A percentile compares a stretch with the other conserved stretches of the same genome.
These are phyloP conservation scores for Trapa bicornis DNA, from an alignment of 345 rosid genomes.

Conservation along the genomic window DNA sequence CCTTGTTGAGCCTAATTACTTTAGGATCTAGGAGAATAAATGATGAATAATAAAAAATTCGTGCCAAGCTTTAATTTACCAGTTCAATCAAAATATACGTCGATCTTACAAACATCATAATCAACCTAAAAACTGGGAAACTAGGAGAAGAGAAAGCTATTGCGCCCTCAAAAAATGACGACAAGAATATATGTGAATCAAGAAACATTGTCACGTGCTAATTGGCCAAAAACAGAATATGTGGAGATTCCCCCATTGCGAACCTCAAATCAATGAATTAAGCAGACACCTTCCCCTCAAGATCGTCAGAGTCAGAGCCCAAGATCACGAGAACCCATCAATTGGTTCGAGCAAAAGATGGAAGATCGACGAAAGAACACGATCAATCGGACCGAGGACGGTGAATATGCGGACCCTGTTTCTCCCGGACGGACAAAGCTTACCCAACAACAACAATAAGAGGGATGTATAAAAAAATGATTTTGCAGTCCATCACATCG, in stretches of 20 bases:
- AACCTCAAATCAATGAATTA: slow-evolving; percentile 6
- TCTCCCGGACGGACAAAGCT: neutral
- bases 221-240: slow-evolving; percentile 1
- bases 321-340: slow-evolving; percentile 4
- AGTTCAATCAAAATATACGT: neutral
- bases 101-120: neutral
- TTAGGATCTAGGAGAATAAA: neutral
- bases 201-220: neutral
- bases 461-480: neutral
- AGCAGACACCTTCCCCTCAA: neutral
- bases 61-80: neutral
- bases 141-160: neutral
- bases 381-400: neutral
- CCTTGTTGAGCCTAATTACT: neutral
- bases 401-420: neutral
- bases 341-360: neutral
- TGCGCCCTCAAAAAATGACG: neutral
- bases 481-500: slow-evolving; percentile 6
- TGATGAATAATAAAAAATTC: neutral
- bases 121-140: neutral
- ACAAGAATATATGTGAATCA: neutral
- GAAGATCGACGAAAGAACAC: neutral
- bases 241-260: neutral
- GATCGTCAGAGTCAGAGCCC: slow-evolving; percentile 5
- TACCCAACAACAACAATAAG: neutral